phyloP scores from a whole-genome alignment of 371 early-diverging fungal genomes.

The Apophysomyces trapeziformis region DNA sequence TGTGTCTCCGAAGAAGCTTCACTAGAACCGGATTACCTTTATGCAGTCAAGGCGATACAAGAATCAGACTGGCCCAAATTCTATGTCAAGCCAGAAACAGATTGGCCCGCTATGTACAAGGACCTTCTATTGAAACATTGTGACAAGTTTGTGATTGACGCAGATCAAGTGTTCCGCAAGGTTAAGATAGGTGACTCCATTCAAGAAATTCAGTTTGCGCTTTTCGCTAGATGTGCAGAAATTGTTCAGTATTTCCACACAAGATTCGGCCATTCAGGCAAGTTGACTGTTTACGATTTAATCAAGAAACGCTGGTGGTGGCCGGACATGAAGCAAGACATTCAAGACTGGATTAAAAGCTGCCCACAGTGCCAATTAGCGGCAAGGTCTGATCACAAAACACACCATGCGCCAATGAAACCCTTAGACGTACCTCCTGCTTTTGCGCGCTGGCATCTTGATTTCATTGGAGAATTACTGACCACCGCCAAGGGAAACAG shows the following conservation, averaged over 20 bases:
- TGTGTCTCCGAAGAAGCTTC: not conserved
- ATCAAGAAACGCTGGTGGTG: constrained; percentile 30
- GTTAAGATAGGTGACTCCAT: not conserved
- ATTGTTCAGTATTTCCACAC: constrained; percentile 17
- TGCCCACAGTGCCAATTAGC: constrained; percentile 20
- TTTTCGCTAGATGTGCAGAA: constrained; percentile 19
- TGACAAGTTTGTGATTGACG: constrained; percentile 9
- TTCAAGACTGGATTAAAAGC: constrained; percentile 8
- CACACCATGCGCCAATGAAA: too few species aligned
- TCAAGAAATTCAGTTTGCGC: constrained; percentile 5
- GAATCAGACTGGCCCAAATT: constrained; percentile 28
- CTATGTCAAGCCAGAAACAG: constrained; percentile 10
- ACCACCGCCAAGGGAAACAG: too few species aligned
- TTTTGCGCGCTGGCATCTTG: too few species aligned
- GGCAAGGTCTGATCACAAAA: too few species aligned
- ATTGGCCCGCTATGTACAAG: not conserved
- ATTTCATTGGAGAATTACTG: too few species aligned
- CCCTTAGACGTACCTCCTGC: too few species aligned
- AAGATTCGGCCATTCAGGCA: constrained; percentile 21
- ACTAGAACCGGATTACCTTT: constrained; percentile 27
- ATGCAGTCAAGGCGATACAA: constrained; percentile 11
- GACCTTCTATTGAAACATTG: not conserved
- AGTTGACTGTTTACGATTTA: constrained; percentile 7
- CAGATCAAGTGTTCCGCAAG: not conserved
- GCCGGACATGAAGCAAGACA: constrained; percentile 23